A percentile compares a stretch with the other conserved stretches of the same genome.
phyloP scores from a whole-genome alignment of 148 eudicot species.

The Gaultheria prostrata region DNA sequence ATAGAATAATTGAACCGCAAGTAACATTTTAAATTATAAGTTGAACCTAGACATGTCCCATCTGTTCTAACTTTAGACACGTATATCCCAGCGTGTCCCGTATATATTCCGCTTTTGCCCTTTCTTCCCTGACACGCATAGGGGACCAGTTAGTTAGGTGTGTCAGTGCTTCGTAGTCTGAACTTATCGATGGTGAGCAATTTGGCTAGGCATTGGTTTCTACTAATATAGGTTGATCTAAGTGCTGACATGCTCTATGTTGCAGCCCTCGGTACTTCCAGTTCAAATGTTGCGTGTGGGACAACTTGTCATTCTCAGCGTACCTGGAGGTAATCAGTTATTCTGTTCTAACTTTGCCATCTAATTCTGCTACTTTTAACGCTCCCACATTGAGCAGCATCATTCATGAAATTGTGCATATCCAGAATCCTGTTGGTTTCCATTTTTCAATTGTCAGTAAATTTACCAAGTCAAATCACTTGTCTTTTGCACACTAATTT shows the following conservation, averaged over 20 bases:
- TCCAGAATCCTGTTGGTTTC: not conserved
- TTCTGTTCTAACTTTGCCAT: slow-evolving; percentile 9
- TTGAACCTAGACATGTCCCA: not conserved
- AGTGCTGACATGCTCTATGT: not conserved
- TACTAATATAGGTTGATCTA: not conserved
- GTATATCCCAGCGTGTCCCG: not conserved
- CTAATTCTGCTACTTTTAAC: slow-evolving; percentile 4
- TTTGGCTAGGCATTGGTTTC: slow-evolving; percentile 1
- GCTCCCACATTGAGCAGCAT: slow-evolving; percentile 1
- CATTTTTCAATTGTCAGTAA: not conserved
- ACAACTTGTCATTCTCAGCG: slow-evolving; percentile 85
- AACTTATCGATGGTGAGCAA: not conserved
- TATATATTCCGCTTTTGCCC: not conserved
- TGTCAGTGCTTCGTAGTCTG: not conserved
- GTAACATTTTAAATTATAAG: not conserved
- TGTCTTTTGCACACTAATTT: not conserved
- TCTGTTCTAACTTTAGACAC: not conserved
- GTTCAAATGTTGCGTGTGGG: slow-evolving; percentile 87
- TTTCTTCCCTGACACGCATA: not conserved
- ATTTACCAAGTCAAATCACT: slow-evolving; percentile 4
- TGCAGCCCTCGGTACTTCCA: slow-evolving; percentile 95
- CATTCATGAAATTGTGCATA: not conserved
- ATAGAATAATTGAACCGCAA: not conserved
- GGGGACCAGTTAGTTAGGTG: not conserved
- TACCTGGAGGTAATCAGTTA: slow-evolving; percentile 74